Evolutionary conservation across 2,329 filamentous ascomycete genomes (phyloP).

Genomic region (Cylindrodendrum hubeiense): DNA sequence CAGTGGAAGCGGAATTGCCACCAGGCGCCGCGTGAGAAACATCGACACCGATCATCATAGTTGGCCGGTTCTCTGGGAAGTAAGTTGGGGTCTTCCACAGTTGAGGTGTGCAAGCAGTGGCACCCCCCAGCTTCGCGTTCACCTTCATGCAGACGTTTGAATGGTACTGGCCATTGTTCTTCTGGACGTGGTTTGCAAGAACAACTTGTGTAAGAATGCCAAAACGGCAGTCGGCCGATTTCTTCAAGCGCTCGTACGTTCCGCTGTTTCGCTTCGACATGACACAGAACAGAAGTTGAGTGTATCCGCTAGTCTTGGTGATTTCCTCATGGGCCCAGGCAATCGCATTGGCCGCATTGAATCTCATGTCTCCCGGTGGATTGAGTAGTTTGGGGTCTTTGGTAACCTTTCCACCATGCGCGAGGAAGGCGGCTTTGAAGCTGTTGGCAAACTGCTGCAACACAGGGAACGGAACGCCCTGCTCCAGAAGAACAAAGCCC

Average conservation of each 20-base stretch:
- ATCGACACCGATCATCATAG: slow-evolving; percentile 91
- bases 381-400: slow-evolving; percentile 51
- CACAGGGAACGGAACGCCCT: slow-evolving; percentile 58
- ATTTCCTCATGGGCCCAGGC: slow-evolving; percentile 57
- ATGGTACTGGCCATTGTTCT: slow-evolving; percentile 83
- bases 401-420: slow-evolving; percentile 62
- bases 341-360: slow-evolving; percentile 66
- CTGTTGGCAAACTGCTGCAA: slow-evolving; percentile 49
- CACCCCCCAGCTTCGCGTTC: slow-evolving; percentile 93
- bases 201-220: slow-evolving; percentile 88
- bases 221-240: slow-evolving; percentile 85
- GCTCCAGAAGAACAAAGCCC: slow-evolving; percentile 78
- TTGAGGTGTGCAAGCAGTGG: slow-evolving; percentile 66
- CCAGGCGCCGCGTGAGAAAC: slow-evolving; percentile 87
- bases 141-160: slow-evolving; percentile 98
- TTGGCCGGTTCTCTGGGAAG: slow-evolving; percentile 62
- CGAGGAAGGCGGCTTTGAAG: slow-evolving; percentile 61
- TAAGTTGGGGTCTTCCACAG: slow-evolving; percentile 51
- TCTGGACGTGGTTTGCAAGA: slow-evolving; percentile 76
- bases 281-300: slow-evolving; percentile 85
- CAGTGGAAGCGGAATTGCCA: slow-evolving; percentile 77
- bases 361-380: slow-evolving; percentile 45
- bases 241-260: slow-evolving; percentile 89
- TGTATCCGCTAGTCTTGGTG: slow-evolving; percentile 66
- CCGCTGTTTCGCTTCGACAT: slow-evolving; percentile 78